Base-by-base conservation (phyloP, 768 basidiomycete genomes). In the Sistotremastrum suecicum region DNA sequence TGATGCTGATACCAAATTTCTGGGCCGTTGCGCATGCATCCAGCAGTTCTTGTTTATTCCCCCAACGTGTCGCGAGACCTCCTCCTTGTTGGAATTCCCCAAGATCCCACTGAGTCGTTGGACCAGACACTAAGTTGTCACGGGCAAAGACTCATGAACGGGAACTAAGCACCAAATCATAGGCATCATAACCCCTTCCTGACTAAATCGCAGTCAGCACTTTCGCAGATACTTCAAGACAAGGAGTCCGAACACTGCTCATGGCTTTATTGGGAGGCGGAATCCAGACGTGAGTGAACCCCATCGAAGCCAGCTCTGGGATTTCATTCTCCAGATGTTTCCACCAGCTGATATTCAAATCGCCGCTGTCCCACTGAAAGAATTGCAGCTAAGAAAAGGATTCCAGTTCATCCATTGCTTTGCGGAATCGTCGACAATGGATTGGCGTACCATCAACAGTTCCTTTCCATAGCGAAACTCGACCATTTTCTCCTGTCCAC, bases 11-110 rank as follows among this genome's bases (percentile, higher is more conserved):
- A 4, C 79, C 78, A 52, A 76, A 71, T 49, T 71, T 63, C 52
- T 69, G 72, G 2, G 90, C 90, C n/a, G 64, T 62, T 48, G 69
- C 64, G 55, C 83, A 82, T 28, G 86, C 85, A 7, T 65, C 54
- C 1, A 89, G 56, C 30, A 91, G 72, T 49, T 94, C 83, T 31
- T 85, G 76, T 52, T 78, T 83, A 8, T 83, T 80, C 28, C 91
- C 91, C 89, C 90, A 97, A 48, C 88, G 72, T 1, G 91, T 94
- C 10, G 66, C 59, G 33, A 76, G 57, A 10, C 72, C 61, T 10
- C 80, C 83, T 55, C 80, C 86, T 59, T 85, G 86, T 43, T 81
- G 52, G 50, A 89, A 89, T 62, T 89, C 86, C 34, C 86, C 86
- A 11, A 90, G 62, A 58, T 90, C 86, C 86, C 87, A 90, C 85